These are phyloP conservation scores for Amesomyces nigricolor DNA, from an alignment of 2,329 filamentous ascomycete genomes.

Conservation along the genomic window DNA sequence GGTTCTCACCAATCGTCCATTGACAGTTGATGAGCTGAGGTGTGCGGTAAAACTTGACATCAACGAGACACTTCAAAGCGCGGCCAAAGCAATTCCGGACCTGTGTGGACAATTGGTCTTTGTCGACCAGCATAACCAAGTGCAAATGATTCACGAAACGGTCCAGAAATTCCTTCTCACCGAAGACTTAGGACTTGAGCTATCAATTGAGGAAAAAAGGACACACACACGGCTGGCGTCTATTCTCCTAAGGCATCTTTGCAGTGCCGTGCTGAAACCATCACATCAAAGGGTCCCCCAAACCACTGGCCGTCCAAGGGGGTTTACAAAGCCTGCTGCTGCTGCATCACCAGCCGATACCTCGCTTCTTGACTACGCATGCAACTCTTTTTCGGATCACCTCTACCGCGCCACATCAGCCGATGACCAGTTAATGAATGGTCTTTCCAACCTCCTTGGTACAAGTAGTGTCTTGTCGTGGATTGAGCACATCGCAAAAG, in stretches of 20 bases:
- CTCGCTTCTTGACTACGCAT: slow-evolving; percentile 26
- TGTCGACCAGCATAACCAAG: slow-evolving; percentile 26
- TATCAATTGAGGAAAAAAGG: slow-evolving; percentile 20
- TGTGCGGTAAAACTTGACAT: slow-evolving; percentile 32
- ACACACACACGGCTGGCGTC: slow-evolving; percentile 31
- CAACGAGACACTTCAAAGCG: slow-evolving; percentile 27
- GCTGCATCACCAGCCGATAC: slow-evolving; percentile 1
- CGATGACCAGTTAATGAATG: slow-evolving; percentile 39
- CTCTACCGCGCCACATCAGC: slow-evolving; percentile 21
- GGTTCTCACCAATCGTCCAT: slow-evolving; percentile 29
- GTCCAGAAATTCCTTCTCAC: slow-evolving; percentile 29
- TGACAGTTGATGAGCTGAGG: slow-evolving; percentile 32
- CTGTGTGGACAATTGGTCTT: slow-evolving; percentile 31
- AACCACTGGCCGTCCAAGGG: background rate
- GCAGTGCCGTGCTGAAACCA: slow-evolving; percentile 17
- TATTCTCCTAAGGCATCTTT: slow-evolving; percentile 25
- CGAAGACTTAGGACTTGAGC: slow-evolving; percentile 17
- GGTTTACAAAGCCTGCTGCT: slow-evolving; percentile 4
- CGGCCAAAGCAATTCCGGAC: slow-evolving; percentile 26
- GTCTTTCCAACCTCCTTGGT: slow-evolving; percentile 57
- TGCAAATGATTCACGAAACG: slow-evolving; percentile 32
- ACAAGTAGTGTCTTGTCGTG: slow-evolving; percentile 29
- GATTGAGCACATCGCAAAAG: slow-evolving; percentile 30
- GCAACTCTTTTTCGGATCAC: slow-evolving; percentile 27
- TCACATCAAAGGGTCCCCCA: background rate